Conservation (phyloP, 2,329 filamentous ascomycete genomes). For the Berkeleyomyces rouxiae region DNA sequence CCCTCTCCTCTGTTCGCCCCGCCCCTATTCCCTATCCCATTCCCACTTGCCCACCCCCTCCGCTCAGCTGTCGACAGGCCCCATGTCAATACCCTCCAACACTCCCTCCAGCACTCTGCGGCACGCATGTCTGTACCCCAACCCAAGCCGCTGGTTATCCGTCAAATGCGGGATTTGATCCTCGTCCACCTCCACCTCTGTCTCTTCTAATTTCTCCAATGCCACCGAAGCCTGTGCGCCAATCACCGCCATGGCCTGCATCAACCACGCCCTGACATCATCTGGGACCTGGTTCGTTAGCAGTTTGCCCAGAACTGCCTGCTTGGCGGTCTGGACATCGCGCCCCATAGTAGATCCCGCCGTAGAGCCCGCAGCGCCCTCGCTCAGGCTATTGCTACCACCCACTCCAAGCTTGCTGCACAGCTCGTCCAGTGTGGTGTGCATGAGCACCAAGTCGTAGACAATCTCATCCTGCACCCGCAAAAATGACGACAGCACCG, state of each 20-base stretch:
- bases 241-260: conserved; percentile 26
- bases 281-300: conserved; percentile 16
- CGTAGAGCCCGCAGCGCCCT: background rate
- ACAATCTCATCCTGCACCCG: conserved; percentile 38
- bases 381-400: background rate
- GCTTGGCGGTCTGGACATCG: conserved; percentile 2
- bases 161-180: conserved; percentile 24
- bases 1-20: background rate
- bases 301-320: conserved; percentile 13
- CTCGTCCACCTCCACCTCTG: conserved; percentile 28
- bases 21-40: background rate
- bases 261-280: conserved; percentile 19
- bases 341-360: background rate
- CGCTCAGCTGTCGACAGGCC: background rate
- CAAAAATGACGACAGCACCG: conserved; percentile 23
- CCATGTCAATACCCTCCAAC: conserved; percentile 23
- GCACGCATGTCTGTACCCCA: conserved; percentile 33
- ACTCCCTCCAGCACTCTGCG: conserved; percentile 30
- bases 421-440: conserved; percentile 17
- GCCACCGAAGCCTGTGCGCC: conserved; percentile 27
- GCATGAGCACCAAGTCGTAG: conserved; percentile 29
- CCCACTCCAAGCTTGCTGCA: background rate
- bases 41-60: background rate
- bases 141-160: conserved; percentile 30
- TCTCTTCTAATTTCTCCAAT: conserved; percentile 30